These are phyloP conservation scores for Lentinula boryana DNA, from an alignment of 768 basidiomycete genomes.

Conservation along the genomic window DNA sequence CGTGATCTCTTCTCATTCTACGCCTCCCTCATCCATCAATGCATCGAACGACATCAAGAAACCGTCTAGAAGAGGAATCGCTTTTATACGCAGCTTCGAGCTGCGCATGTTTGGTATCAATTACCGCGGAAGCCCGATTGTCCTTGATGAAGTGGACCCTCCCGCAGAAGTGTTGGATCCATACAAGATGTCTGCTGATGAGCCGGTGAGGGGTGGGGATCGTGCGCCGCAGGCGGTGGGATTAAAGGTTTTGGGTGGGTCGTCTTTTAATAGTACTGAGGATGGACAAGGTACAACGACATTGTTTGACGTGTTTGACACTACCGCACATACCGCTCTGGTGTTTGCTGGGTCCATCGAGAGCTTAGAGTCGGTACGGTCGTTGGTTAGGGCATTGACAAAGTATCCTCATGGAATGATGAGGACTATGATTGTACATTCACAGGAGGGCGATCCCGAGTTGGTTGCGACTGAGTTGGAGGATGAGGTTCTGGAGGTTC, in stretches of 20 bases:
- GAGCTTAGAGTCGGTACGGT: background rate
- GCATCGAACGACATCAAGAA: background rate
- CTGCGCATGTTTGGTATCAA: conserved; percentile 3
- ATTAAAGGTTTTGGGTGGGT: background rate
- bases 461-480: background rate
- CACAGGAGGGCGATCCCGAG: background rate
- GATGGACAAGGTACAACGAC: background rate
- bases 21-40: background rate
- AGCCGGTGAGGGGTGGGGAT: background rate
- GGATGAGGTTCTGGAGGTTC: background rate
- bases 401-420: background rate
- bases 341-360: background rate
- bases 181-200: background rate
- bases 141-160: background rate
- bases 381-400: background rate
- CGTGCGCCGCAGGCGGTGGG: background rate
- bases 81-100: background rate
- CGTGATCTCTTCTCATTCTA: background rate
- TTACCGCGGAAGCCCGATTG: conserved; percentile 1
- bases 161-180: background rate
- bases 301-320: background rate
- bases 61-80: background rate
- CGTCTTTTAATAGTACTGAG: background rate
- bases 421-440: background rate
- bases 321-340: background rate